These are phyloP conservation scores for Cornus suecica DNA, from an alignment of 148 eudicot species.

Conservation along the genomic window DNA sequence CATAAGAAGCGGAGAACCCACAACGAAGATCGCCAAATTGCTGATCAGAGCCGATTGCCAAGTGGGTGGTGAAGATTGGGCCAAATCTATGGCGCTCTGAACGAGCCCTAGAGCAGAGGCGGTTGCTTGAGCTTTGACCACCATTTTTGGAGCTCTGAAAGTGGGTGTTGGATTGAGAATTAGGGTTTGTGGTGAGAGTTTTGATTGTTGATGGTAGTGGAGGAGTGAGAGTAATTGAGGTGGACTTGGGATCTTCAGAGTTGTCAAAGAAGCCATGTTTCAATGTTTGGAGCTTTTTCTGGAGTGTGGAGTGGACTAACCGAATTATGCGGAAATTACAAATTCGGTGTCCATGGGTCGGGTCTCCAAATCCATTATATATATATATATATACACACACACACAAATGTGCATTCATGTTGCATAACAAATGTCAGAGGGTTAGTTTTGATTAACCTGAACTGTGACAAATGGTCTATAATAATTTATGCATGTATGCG, in stretches of 20 bases:
- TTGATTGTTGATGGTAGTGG: constrained; percentile 19
- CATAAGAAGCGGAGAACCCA: constrained; percentile 76
- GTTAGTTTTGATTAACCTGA: too few relatives aligned
- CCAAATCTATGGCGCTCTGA: constrained; percentile 34
- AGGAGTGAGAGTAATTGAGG: constrained; percentile 4
- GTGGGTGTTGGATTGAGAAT: constrained; percentile 1
- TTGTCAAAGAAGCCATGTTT: constrained; percentile 15
- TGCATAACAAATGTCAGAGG: too few relatives aligned
- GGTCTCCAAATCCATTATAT: too few relatives aligned
- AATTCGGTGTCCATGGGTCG: too few relatives aligned
- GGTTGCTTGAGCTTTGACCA: constrained; percentile 29
- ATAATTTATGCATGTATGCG: too few relatives aligned
- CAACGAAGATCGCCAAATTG: constrained; percentile 59
- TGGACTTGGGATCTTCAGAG: constrained; percentile 12
- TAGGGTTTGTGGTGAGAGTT: neutral
- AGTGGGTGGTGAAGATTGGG: constrained; percentile 58
- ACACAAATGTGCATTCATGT: too few relatives aligned
- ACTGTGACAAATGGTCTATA: too few relatives aligned
- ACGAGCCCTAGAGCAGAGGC: constrained; percentile 27
- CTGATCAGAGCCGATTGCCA: constrained; percentile 74
- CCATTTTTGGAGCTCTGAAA: constrained; percentile 9
- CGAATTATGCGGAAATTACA: neutral
- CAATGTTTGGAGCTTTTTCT: neutral
- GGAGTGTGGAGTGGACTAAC: neutral
- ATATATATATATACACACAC: too few relatives aligned